Evolutionary conservation across 2,329 filamentous ascomycete species (phyloP).

Genomic region (Hymenoscyphus salicellus): DNA sequence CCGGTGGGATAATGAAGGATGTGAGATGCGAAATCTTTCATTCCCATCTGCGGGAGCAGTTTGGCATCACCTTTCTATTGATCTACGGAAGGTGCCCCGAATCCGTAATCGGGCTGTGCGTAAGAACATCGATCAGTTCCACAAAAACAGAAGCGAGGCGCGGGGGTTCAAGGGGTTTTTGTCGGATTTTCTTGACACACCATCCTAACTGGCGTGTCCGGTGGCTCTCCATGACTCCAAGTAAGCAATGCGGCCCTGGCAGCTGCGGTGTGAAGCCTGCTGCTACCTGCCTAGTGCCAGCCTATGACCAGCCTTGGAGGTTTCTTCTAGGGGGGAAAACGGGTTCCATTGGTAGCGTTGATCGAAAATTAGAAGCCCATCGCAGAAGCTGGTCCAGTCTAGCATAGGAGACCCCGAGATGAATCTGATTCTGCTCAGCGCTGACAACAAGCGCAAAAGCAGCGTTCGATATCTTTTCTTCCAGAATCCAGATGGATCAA

Average conservation of each 20-base stretch:
- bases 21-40: neutral
- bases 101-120: neutral
- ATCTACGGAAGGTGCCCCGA: neutral
- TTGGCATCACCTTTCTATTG: neutral
- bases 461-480: neutral
- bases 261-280: neutral
- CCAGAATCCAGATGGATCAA: too few relatives aligned
- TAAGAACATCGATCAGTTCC: neutral
- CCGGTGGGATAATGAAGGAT: neutral
- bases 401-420: constrained; percentile 1
- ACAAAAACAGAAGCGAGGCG: neutral
- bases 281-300: neutral
- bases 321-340: neutral
- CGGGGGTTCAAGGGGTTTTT: neutral
- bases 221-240: constrained; percentile 3
- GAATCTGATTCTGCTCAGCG: neutral
- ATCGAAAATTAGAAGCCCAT: constrained; percentile 5
- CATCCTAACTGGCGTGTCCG: constrained; percentile 1
- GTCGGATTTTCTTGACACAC: neutral
- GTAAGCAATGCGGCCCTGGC: constrained; percentile 2
- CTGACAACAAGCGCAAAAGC: neutral
- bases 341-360: neutral
- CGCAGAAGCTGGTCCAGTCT: constrained; percentile 2
- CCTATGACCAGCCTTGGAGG: neutral
- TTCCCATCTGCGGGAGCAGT: neutral